These are phyloP conservation scores for Fomitopsis schrenkii DNA, from an alignment of 1,284 basidiomycete genomes.

Conservation along the genomic window DNA sequence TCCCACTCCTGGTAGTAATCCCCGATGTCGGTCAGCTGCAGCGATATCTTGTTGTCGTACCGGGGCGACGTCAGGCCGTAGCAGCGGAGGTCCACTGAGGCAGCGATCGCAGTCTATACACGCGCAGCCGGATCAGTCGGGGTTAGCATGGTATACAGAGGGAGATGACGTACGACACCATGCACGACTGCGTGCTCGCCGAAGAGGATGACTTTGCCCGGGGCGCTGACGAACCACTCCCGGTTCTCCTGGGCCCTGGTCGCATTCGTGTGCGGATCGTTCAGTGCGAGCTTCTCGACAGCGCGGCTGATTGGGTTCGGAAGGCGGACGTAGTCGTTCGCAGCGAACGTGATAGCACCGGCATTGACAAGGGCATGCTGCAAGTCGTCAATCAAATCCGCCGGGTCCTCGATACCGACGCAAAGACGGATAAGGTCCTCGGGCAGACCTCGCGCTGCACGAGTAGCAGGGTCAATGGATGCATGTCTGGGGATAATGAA, in stretches of 20 bases:
- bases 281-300: constrained; percentile 60
- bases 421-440: constrained; percentile 98
- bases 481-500: constrained; percentile 66
- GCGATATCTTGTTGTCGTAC: constrained; percentile 69
- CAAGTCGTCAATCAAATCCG: constrained; percentile 93
- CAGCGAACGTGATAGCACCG: constrained; percentile 68
- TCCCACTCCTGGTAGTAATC: constrained; percentile 82
- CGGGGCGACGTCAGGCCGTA: constrained; percentile 83
- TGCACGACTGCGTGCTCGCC: constrained; percentile 99
- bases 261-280: constrained; percentile 24
- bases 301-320: constrained; percentile 52
- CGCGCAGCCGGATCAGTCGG: constrained; percentile 1
- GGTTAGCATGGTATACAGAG: not conserved
- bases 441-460: constrained; percentile 91
- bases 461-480: constrained; percentile 91
- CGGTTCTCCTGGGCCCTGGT: constrained; percentile 37
- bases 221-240: constrained; percentile 89
- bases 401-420: constrained; percentile 95
- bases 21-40: constrained; percentile 81
- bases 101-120: constrained; percentile 86
- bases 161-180: constrained; percentile 71
- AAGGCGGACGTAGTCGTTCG: constrained; percentile 47
- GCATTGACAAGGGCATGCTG: constrained; percentile 90
- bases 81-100: constrained; percentile 92
- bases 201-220: constrained; percentile 97